Evolutionary conservation across 1,139 yeast genomes (phyloP).

Genomic region (Kodamaea anthophila): DNA sequence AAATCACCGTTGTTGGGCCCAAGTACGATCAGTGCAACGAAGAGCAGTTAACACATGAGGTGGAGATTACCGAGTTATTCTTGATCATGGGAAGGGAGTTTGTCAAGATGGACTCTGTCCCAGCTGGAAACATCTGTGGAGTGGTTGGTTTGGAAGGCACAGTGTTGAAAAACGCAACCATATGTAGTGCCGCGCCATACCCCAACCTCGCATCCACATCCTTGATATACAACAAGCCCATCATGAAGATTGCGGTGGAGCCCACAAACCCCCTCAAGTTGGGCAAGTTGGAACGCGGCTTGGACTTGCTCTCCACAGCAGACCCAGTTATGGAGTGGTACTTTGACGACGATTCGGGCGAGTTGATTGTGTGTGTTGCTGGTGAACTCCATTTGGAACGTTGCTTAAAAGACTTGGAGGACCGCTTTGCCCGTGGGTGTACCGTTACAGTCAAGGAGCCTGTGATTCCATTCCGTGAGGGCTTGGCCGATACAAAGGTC

Average conservation of each 20-base stretch:
- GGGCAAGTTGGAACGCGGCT: constrained; percentile 69
- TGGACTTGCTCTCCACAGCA: constrained; percentile 73
- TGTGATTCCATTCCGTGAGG: constrained; percentile 90
- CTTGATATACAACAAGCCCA: constrained; percentile 66
- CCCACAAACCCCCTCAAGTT: constrained; percentile 83
- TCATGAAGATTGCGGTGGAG: constrained; percentile 89
- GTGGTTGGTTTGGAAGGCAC: constrained; percentile 85
- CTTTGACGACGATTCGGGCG: constrained; percentile 79
- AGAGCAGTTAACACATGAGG: constrained; percentile 38
- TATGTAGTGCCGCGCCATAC: constrained; percentile 47
- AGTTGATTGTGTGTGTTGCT: constrained; percentile 87
- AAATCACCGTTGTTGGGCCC: constrained; percentile 74
- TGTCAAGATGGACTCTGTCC: constrained; percentile 69
- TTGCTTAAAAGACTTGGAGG: constrained; percentile 81
- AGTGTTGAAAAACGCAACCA: constrained; percentile 81
- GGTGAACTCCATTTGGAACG: constrained; percentile 92
- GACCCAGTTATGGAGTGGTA: constrained; percentile 91
- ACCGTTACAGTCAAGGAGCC: constrained; percentile 87
- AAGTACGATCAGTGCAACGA: constrained; percentile 65
- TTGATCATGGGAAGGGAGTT: constrained; percentile 91
- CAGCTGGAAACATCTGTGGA: constrained; percentile 95
- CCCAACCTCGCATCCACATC: constrained; percentile 63
- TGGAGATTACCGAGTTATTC: constrained; percentile 60
- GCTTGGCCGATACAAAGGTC: constrained; percentile 40
- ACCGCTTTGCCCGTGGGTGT: constrained; percentile 81